These are phyloP conservation scores for Neopestalotiopsis clavispora DNA, from an alignment of 2,329 filamentous ascomycete genomes.

Conservation along the genomic window DNA sequence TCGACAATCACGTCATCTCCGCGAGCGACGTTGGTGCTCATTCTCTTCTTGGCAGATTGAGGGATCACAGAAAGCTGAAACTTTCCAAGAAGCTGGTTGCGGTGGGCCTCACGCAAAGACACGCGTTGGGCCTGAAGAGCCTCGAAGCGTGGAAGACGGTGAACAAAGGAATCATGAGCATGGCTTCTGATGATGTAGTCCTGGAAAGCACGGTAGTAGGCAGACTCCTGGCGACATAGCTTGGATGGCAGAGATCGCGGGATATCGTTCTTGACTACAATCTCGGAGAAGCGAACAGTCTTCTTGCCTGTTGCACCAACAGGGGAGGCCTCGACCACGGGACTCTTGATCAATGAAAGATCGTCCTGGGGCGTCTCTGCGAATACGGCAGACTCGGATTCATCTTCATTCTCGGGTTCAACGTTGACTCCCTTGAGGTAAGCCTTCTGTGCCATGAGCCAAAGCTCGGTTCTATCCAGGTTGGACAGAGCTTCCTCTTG, in stretches of 20 bases:
- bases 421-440: conserved; percentile 74
- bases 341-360: conserved; percentile 30
- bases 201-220: conserved; percentile 89
- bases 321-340: conserved; percentile 31
- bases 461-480: conserved; percentile 82
- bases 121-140: conserved; percentile 84
- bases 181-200: conserved; percentile 71
- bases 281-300: conserved; percentile 74
- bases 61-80: conserved; percentile 77
- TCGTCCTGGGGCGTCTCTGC: conserved; percentile 39
- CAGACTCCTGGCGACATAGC: conserved; percentile 67
- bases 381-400: conserved; percentile 42
- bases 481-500: conserved; percentile 73
- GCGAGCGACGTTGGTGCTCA: conserved; percentile 74
- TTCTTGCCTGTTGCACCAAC: conserved; percentile 51
- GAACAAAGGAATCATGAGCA: conserved; percentile 78
- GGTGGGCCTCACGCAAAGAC: conserved; percentile 73
- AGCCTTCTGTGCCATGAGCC: conserved; percentile 81
- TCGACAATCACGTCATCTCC: conserved; percentile 69
- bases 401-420: conserved; percentile 46
- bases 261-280: conserved; percentile 48
- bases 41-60: conserved; percentile 72
- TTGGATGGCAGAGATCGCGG: conserved; percentile 58
- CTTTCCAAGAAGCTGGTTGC: conserved; percentile 82
- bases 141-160: conserved; percentile 85